These are phyloP conservation scores for Apiospora phragmitis DNA, from an alignment of 2,329 filamentous ascomycete species.

Conservation along the genomic window DNA sequence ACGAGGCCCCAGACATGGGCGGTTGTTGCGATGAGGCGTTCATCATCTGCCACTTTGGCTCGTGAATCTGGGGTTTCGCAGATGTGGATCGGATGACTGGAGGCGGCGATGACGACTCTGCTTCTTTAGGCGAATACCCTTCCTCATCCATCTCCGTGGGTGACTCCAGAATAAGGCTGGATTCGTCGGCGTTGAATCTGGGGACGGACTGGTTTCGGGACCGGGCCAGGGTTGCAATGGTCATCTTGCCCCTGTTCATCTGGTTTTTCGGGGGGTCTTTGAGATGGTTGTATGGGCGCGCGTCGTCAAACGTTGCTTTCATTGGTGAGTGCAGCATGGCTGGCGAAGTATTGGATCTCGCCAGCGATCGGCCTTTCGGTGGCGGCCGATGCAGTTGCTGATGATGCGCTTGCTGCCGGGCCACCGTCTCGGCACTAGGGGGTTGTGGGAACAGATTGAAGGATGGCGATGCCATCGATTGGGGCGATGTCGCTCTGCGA, in stretches of 20 bases:
- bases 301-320: constrained; percentile 33
- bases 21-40: constrained; percentile 38
- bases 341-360: constrained; percentile 57
- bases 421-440: constrained; percentile 23
- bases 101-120: neutral
- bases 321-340: constrained; percentile 47
- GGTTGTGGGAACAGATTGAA: constrained; percentile 47
- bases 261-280: constrained; percentile 20
- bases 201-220: constrained; percentile 20
- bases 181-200: constrained; percentile 35
- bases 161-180: constrained; percentile 43
- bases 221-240: constrained; percentile 24
- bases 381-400: neutral
- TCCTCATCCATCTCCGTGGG: constrained; percentile 32
- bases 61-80: constrained; percentile 37
- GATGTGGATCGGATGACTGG: constrained; percentile 26
- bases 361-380: neutral
- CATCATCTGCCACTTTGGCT: constrained; percentile 51
- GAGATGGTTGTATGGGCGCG: constrained; percentile 19
- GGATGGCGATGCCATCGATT: constrained; percentile 43
- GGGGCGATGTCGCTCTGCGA: constrained; percentile 52
- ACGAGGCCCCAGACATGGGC: constrained; percentile 29
- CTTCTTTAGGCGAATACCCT: neutral
- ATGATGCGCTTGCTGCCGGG: neutral
- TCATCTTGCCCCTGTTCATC: constrained; percentile 23